Evolutionary conservation across 371 early-diverging fungal species (phyloP), one percentile per base, ranked within the genome.

Genomic region (Mucor mucedo): DNA sequence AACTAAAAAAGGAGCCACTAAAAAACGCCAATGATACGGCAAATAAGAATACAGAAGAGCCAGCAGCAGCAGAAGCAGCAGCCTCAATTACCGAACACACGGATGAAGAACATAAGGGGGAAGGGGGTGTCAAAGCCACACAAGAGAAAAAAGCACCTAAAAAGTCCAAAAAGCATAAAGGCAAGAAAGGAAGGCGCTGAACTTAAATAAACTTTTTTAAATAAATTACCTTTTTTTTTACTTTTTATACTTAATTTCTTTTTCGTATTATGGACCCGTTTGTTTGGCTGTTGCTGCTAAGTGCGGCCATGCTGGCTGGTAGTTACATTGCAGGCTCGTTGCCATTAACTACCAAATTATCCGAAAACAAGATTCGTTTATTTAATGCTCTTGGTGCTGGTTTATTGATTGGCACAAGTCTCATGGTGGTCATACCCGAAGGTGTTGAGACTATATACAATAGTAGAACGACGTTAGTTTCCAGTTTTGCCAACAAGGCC

Each of bases 401-500:
- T 13, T 84, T 97, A 29, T 83, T 97, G 16, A 89, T 96, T 52
- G 96, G 97, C 29, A 93, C 95, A 2, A 91, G 94, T 0, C 80
- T 97, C 21, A 86, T 90, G 21, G 94, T 97, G 7, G 95, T 97
- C 56, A 73, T 97, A 44, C 97, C 97, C 3, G 98, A 96, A 76
- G 97, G 98, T 33, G 88, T 96, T 41, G 95, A 95, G 65, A 93
- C 96, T 1, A 78, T 97, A 33, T 91, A 92, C 61, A 77, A 68
- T 35, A 71, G 60, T 27, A 63, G 64, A 42, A 10, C 29, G 21
- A 16, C 39, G 40, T 42, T 32, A 27, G 27, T 47, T 16, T 7
- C 47, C n/a, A n/a, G n/a, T n/a, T n/a, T n/a, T n/a, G n/a, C n/a
- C n/a, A n/a, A n/a, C n/a, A n/a, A n/a, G n/a, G n/a, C n/a, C n/a